Percentiles rank a stretch among this genome's conserved stretches.
phyloP scores from a whole-genome alignment of 257 asterid genomes.

The Primulina huaijiensis region DNA sequence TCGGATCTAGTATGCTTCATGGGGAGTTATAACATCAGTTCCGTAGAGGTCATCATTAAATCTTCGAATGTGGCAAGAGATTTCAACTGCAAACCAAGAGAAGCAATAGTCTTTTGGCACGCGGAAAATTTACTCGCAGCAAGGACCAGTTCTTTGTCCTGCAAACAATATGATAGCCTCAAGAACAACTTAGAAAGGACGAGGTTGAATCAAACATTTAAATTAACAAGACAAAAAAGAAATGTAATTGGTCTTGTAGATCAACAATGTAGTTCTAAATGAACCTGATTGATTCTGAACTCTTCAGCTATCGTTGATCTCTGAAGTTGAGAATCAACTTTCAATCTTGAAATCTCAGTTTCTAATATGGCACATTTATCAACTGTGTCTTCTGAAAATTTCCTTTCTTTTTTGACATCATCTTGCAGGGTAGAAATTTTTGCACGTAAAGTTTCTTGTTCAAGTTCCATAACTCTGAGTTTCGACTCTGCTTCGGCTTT shows the following conservation, averaged over 20 bases:
- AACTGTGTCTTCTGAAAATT: conserved; percentile 47
- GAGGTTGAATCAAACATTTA: too few relatives aligned
- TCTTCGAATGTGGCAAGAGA: conserved; percentile 70
- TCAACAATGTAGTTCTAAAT: conserved; percentile 15
- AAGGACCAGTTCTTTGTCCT: conserved; percentile 66
- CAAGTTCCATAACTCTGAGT: conserved; percentile 36
- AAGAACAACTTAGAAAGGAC: background rate
- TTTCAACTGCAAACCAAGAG: conserved; percentile 70
- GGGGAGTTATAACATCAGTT: conserved; percentile 5
- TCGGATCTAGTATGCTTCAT: background rate
- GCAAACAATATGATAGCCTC: conserved; percentile 22
- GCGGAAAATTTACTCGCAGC: conserved; percentile 71
- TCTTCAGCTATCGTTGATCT: conserved; percentile 46
- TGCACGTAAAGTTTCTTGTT: conserved; percentile 41
- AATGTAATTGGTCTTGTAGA: background rate
- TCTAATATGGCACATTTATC: conserved; percentile 42
- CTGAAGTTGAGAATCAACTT: conserved; percentile 42
- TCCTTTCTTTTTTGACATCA: conserved; percentile 43
- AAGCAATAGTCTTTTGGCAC: conserved; percentile 84
- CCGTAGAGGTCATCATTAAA: conserved; percentile 41
- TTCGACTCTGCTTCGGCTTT: conserved; percentile 48
- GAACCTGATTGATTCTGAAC: conserved; percentile 60
- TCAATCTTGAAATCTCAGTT: conserved; percentile 46
- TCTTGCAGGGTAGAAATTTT: conserved; percentile 37
- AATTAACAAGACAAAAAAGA: too few relatives aligned